Percentiles rank a stretch among this genome's conserved stretches.
Evolutionary conservation across 1,284 basidiomycete species (phyloP).

Genomic region (Ganoderma lucidum): DNA sequence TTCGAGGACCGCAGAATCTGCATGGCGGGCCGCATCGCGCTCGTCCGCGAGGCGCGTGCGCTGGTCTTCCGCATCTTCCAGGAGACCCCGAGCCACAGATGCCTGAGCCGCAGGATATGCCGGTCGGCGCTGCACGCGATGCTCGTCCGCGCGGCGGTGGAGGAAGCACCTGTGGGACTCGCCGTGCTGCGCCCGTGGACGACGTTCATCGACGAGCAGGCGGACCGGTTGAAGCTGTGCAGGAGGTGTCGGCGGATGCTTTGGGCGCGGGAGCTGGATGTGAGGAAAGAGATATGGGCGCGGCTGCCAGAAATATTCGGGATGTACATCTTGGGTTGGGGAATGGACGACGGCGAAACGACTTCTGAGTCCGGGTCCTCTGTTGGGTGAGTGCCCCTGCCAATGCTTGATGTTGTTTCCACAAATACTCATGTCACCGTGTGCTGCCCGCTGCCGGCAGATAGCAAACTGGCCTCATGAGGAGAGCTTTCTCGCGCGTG

Average conservation of each 20-base stretch:
- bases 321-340: neutral
- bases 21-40: neutral
- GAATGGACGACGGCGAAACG: neutral
- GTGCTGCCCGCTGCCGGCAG: neutral
- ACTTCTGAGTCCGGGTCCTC: neutral
- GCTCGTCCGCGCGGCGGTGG: neutral
- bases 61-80: neutral
- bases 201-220: neutral
- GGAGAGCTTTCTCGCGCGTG: too few relatives aligned
- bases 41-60: neutral
- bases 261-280: neutral
- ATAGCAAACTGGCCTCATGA: too few relatives aligned
- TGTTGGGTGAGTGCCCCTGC: neutral
- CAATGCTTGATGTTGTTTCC: neutral
- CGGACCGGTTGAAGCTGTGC: neutral
- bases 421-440: neutral
- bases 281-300: neutral
- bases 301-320: neutral
- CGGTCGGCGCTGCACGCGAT: neutral
- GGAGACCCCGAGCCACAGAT: neutral
- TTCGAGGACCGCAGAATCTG: neutral
- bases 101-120: neutral
- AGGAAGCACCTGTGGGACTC: neutral
- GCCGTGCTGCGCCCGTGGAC: neutral
- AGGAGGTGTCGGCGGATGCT: neutral